phyloP scores from a whole-genome alignment of 2,329 filamentous ascomycete species.

The Chaetomium sp. region DNA sequence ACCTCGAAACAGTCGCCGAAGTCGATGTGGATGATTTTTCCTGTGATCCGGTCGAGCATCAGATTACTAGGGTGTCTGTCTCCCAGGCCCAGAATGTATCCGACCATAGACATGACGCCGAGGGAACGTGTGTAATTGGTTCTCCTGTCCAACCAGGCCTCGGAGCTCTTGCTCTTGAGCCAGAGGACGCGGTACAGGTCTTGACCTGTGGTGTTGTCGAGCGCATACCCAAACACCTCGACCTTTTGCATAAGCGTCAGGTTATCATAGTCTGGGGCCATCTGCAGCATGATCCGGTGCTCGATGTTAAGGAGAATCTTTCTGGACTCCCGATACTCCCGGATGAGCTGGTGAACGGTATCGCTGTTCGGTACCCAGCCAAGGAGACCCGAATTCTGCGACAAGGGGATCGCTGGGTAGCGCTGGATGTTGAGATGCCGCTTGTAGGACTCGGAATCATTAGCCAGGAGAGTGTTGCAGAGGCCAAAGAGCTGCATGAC shows the following conservation, averaged over 20 bases:
- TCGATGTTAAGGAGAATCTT: conserved; percentile 99
- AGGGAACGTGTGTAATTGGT: conserved; percentile 99
- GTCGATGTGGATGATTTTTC: conserved; percentile 98
- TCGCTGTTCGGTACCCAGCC: conserved; percentile 98
- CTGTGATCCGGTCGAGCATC: conserved; percentile 93
- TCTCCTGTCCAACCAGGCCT: conserved; percentile 94
- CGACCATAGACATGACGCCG: conserved; percentile 99
- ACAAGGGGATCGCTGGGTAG: conserved; percentile 95
- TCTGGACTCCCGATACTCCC: conserved; percentile 94
- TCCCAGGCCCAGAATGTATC: conserved; percentile 94
- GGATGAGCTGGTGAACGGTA: conserved; percentile 92
- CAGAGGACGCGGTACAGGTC: conserved; percentile 97
- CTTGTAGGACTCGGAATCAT: conserved; percentile 96
- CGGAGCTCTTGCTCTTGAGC: conserved; percentile 98
- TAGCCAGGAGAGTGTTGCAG: conserved; percentile 90
- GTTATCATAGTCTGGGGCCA: conserved; percentile 98
- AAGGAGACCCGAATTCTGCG: conserved; percentile 90
- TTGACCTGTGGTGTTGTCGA: conserved; percentile 98
- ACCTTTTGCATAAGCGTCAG: conserved; percentile 99
- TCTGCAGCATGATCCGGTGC: conserved; percentile 99
- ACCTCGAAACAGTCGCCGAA: conserved; percentile 99
- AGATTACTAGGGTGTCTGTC: conserved; percentile 97
- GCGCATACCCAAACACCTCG: conserved; percentile 97
- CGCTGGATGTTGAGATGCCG: conserved; percentile 94
- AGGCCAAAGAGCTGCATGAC: conserved; percentile 99